Base-by-base conservation (phyloP, 2,329 filamentous ascomycete species). In the Aspergillus sp. region DNA sequence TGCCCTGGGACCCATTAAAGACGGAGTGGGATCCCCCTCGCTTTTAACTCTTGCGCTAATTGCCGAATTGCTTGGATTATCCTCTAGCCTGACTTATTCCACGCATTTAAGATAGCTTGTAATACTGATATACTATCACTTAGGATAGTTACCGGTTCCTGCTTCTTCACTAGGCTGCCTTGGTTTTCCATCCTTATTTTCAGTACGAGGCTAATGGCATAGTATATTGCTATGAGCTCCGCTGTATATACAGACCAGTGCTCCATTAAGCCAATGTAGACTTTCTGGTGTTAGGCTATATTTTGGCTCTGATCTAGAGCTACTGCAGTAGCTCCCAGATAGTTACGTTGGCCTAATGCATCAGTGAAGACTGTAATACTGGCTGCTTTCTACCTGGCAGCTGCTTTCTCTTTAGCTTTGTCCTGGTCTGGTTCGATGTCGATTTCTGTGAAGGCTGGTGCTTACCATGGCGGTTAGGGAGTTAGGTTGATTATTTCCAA, bases 171-270 rank as follows among this genome's bases (percentile, higher is more conserved):
- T 30, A 8, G n/a, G 43, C 15, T 31, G 19, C 31, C 19, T 49
- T 50, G 45, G 31, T 34, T 8, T 34, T 34, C 17, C 15, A 25
- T 41, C 7, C 23, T 51, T 47, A 50, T 22, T n/a, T 25, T 19
- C 3, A 48, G 41, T 11, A 66, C 52, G 7, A 68, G 28, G n/a
- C 58, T 49, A 25, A 68, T 60, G n/a, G 59, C 58, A 22, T 64
- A 58, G 47, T 58, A 63, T 25, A 68, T 64, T 30, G 15, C 61
- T 17, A 68, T 67, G 17, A 67, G 60, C 34, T 66, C 55, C 6
- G 62, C 59, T 17, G 55, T 57, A 51, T 68, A 55, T 23, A 68
- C 54, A 3, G 56, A 68, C 64, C 54, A 67, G 31, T 56, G 30
- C 17, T 65, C 63, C 48, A 59, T 60, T 38, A 38, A 52, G 15